A percentile compares a stretch with the other conserved stretches of the same genome.
Conservation (phyloP, 2,329 filamentous ascomycete species). For the Torrubiella hemipterigena region DNA sequence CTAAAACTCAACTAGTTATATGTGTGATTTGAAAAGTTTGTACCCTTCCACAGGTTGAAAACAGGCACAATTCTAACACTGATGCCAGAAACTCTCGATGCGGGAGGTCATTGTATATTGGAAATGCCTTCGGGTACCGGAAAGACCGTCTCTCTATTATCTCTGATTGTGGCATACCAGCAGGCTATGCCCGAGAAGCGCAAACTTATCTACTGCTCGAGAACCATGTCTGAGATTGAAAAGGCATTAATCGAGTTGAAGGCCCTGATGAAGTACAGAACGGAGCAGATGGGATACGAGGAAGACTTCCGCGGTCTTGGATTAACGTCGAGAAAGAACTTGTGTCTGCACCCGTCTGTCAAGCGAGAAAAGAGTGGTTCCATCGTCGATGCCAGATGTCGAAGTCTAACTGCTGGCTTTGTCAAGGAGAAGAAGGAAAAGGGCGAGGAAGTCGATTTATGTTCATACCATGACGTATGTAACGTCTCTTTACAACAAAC, state of each 20-base stretch:
- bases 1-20: constrained; percentile 27
- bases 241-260: constrained; percentile 90
- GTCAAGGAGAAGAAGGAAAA: constrained; percentile 95
- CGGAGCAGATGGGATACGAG: constrained; percentile 74
- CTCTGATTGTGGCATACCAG: constrained; percentile 93
- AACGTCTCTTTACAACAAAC: constrained; percentile 6
- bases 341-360: constrained; percentile 92
- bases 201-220: constrained; percentile 97
- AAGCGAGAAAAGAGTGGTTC: constrained; percentile 92
- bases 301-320: constrained; percentile 92
- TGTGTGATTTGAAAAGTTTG: constrained; percentile 45
- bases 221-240: constrained; percentile 99
- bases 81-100: constrained; percentile 63
- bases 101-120: constrained; percentile 85
- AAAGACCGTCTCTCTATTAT: constrained; percentile 91
- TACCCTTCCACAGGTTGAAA: background rate
- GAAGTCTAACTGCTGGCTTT: constrained; percentile 91
- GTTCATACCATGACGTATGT: constrained; percentile 82
- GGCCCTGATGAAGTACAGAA: constrained; percentile 86
- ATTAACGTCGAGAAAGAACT: constrained; percentile 89
- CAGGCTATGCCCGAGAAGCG: constrained; percentile 84
- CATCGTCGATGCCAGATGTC: constrained; percentile 89
- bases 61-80: constrained; percentile 1
- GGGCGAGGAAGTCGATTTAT: constrained; percentile 87
- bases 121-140: constrained; percentile 99